phyloP scores from a whole-genome alignment of 176 grass and related monocot species.

The Lolium perenne region DNA sequence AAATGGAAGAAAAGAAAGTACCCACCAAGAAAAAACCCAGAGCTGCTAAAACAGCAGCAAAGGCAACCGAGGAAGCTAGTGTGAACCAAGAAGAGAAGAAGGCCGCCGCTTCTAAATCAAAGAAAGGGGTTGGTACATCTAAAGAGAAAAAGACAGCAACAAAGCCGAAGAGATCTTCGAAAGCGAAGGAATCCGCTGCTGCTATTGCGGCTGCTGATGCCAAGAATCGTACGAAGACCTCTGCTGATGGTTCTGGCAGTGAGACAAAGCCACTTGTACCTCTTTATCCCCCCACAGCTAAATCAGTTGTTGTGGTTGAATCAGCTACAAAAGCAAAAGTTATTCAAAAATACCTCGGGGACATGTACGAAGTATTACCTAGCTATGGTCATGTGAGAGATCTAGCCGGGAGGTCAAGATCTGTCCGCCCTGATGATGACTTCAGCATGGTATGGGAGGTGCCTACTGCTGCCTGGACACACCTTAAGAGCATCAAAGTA shows the following conservation, averaged over 20 bases:
- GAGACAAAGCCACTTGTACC: slow-evolving; percentile 49
- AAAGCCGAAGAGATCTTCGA: slow-evolving; percentile 52
- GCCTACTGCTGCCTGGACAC: slow-evolving; percentile 91
- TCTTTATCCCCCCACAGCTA: slow-evolving; percentile 79
- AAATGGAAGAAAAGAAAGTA: slow-evolving; percentile 53
- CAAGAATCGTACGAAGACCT: slow-evolving; percentile 28
- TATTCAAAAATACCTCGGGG: slow-evolving; percentile 96
- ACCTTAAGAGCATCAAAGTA: slow-evolving; percentile 90
- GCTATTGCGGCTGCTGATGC: slow-evolving; percentile 6
- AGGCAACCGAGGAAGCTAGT: slow-evolving; percentile 33
- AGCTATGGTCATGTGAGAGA: slow-evolving; percentile 98
- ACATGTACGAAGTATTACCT: slow-evolving; percentile 84
- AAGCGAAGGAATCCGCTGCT: slow-evolving; percentile 56
- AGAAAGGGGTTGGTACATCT: slow-evolving; percentile 39
- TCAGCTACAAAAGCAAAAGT: slow-evolving; percentile 92
- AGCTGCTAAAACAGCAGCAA: slow-evolving; percentile 54
- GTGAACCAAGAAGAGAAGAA: slow-evolving; percentile 43
- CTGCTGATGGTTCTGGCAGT: slow-evolving; percentile 42
- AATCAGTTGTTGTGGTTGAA: slow-evolving; percentile 95
- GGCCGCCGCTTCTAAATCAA: slow-evolving; percentile 32
- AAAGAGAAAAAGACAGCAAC: slow-evolving; percentile 51
- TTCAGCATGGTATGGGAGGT: slow-evolving; percentile 99
- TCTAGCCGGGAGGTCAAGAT: slow-evolving; percentile 88
- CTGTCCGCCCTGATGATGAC: slow-evolving; percentile 94
- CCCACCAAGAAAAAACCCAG: slow-evolving; percentile 47